Percentiles rank a stretch among this genome's conserved stretches.
Evolutionary conservation across 495 filamentous ascomycete species (phyloP).

Genomic region (Neurospora tetrasperma): DNA sequence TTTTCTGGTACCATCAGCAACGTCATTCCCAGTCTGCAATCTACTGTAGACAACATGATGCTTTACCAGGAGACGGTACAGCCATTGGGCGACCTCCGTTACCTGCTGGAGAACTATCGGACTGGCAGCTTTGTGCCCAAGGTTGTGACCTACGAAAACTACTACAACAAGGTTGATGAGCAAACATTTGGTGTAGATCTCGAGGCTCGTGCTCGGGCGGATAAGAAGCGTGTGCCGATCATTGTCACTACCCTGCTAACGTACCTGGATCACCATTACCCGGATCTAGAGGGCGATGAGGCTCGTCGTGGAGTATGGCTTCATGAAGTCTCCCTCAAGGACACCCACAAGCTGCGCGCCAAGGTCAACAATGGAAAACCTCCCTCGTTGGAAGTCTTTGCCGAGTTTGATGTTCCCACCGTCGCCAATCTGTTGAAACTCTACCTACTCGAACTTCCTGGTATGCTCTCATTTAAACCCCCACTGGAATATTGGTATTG

Average conservation of each 20-base stretch:
- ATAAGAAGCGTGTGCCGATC: slow-evolving; percentile 89
- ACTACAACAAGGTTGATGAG: slow-evolving; percentile 96
- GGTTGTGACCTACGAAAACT: slow-evolving; percentile 95
- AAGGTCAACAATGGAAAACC: slow-evolving; percentile 82
- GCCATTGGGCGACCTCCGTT: slow-evolving; percentile 80
- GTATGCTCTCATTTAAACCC: slow-evolving; percentile 38
- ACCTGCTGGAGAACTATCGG: slow-evolving; percentile 94
- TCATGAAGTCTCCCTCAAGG: slow-evolving; percentile 73
- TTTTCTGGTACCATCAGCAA: slow-evolving; percentile 98
- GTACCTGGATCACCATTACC: slow-evolving; percentile 92
- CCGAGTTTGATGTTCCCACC: slow-evolving; percentile 83
- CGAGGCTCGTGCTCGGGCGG: slow-evolving; percentile 83
- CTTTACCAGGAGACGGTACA: slow-evolving; percentile 97
- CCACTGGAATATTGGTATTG: background rate
- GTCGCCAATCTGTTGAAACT: slow-evolving; percentile 90
- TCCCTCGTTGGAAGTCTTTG: slow-evolving; percentile 63
- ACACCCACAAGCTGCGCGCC: slow-evolving; percentile 75
- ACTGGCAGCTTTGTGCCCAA: slow-evolving; percentile 86
- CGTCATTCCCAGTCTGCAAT: slow-evolving; percentile 90
- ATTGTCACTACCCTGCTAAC: slow-evolving; percentile 88
- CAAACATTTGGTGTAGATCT: slow-evolving; percentile 97
- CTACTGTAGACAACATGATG: slow-evolving; percentile 96
- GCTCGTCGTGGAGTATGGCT: slow-evolving; percentile 89
- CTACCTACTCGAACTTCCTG: slow-evolving; percentile 91
- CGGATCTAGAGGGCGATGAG: slow-evolving; percentile 95